phyloP scores from a whole-genome alignment of 2,329 filamentous ascomycete genomes.

The Clonostachys chloroleuca region DNA sequence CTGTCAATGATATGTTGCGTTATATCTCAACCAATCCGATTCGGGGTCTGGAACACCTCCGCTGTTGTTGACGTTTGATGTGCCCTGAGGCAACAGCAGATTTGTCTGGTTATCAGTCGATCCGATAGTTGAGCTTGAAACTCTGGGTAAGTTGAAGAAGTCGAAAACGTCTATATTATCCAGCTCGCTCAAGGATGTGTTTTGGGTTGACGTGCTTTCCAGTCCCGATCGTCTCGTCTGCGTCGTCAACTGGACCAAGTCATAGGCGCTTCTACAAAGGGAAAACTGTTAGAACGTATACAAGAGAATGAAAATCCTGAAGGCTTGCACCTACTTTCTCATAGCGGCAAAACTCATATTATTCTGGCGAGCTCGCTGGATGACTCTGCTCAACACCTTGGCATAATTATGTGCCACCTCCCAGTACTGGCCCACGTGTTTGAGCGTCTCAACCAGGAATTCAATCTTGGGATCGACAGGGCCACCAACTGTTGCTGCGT shows the following conservation, averaged over 20 bases:
- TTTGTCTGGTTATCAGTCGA: slow-evolving; percentile 12
- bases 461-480: slow-evolving; percentile 30
- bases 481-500: slow-evolving; percentile 30
- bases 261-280: slow-evolving; percentile 26
- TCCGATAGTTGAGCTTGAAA: slow-evolving; percentile 11
- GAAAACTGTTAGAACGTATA: slow-evolving; percentile 2
- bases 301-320: too few relatives aligned
- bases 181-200: slow-evolving; percentile 30
- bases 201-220: slow-evolving; percentile 29
- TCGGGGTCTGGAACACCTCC: slow-evolving; percentile 14
- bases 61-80: slow-evolving; percentile 9
- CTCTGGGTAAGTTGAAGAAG: slow-evolving; percentile 37
- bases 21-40: slow-evolving; percentile 9
- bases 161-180: slow-evolving; percentile 39
- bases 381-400: slow-evolving; percentile 29
- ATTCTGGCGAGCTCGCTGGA: slow-evolving; percentile 26
- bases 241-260: slow-evolving; percentile 28
- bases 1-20: not conserved
- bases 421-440: slow-evolving; percentile 35
- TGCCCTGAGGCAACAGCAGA: slow-evolving; percentile 12
- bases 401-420: slow-evolving; percentile 36
- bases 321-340: slow-evolving; percentile 24
- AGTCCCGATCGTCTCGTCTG: slow-evolving; percentile 26
- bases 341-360: slow-evolving; percentile 28
- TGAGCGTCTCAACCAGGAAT: slow-evolving; percentile 36